These are phyloP conservation scores for Plasmodium cynomolgi DNA, from an alignment of 169 alveolate genomes.

Conservation along the genomic window DNA sequence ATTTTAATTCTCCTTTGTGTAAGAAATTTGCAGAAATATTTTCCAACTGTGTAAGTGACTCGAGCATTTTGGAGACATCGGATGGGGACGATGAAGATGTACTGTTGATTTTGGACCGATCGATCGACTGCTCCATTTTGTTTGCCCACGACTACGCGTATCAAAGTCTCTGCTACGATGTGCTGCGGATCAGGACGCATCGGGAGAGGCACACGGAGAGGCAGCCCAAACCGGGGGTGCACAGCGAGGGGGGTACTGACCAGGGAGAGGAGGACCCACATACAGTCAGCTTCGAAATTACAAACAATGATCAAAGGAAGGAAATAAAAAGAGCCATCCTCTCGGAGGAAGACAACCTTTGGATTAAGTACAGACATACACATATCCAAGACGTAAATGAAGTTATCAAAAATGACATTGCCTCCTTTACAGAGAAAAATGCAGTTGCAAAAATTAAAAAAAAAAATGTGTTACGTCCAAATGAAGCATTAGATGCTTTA, in stretches of 20 bases:
- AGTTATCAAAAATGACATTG: constrained; percentile 82
- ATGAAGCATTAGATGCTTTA: constrained; percentile 81
- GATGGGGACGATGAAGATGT: constrained; percentile 31
- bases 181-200: constrained; percentile 73
- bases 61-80: background rate
- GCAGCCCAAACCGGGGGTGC: background rate
- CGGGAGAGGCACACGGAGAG: background rate
- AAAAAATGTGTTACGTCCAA: constrained; percentile 47
- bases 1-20: constrained; percentile 42
- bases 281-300: constrained; percentile 72
- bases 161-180: constrained; percentile 88
- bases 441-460: constrained; percentile 76
- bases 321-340: constrained; percentile 76
- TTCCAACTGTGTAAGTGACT: background rate
- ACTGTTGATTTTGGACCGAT: constrained; percentile 82
- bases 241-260: background rate
- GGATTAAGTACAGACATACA: constrained; percentile 84
- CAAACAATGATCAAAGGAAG: constrained; percentile 77
- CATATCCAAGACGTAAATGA: constrained; percentile 88
- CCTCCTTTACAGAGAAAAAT: constrained; percentile 77
- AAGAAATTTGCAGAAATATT: constrained; percentile 38
- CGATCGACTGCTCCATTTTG: constrained; percentile 82
- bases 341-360: constrained; percentile 82
- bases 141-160: constrained; percentile 87
- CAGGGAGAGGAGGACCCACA: constrained; percentile 14